Evolutionary conservation across 352 stramenopile genomes (phyloP).

Genomic region (Pythium plurisporium): DNA sequence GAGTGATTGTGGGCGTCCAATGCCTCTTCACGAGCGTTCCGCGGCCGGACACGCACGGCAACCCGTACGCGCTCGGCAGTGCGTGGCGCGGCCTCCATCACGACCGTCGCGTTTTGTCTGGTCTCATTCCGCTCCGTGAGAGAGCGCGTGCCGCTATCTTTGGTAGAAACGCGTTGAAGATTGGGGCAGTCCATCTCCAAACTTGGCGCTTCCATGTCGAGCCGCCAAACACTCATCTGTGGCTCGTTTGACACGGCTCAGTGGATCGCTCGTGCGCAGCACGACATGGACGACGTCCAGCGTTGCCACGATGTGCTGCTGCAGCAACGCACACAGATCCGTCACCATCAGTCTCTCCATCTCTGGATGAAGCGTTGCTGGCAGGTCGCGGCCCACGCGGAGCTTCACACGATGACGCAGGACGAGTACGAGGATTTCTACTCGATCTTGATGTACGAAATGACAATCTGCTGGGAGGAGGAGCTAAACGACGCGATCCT

Average conservation of each 20-base stretch:
- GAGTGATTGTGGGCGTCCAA: not conserved
- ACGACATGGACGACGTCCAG: constrained; percentile 33
- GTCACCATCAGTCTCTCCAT: constrained; percentile 31
- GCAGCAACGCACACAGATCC: constrained; percentile 42
- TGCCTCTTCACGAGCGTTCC: constrained; percentile 63
- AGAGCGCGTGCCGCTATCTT: not conserved
- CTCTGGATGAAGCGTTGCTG: constrained; percentile 44
- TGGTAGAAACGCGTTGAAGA: not conserved
- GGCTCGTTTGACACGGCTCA: no score
- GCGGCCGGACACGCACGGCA: constrained; percentile 70
- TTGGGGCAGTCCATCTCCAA: no score
- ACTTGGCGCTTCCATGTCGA: not conserved
- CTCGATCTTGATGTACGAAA: constrained; percentile 49
- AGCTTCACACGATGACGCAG: constrained; percentile 19
- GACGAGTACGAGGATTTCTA: constrained; percentile 47
- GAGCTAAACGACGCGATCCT: constrained; percentile 41
- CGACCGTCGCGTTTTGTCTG: not conserved
- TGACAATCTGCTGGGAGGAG: constrained; percentile 62
- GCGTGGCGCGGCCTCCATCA: constrained; percentile 9
- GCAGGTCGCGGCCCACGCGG: constrained; percentile 21
- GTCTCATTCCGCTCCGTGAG: not conserved
- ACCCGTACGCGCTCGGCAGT: constrained; percentile 63
- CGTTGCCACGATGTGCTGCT: constrained; percentile 38
- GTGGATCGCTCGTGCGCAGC: no score
- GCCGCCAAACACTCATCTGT: no score